Percentiles rank a stretch among this genome's conserved stretches.
These are phyloP conservation scores for Lasiosphaeriaceae sp. DNA, from an alignment of 495 filamentous ascomycete genomes.

Conservation along the genomic window DNA sequence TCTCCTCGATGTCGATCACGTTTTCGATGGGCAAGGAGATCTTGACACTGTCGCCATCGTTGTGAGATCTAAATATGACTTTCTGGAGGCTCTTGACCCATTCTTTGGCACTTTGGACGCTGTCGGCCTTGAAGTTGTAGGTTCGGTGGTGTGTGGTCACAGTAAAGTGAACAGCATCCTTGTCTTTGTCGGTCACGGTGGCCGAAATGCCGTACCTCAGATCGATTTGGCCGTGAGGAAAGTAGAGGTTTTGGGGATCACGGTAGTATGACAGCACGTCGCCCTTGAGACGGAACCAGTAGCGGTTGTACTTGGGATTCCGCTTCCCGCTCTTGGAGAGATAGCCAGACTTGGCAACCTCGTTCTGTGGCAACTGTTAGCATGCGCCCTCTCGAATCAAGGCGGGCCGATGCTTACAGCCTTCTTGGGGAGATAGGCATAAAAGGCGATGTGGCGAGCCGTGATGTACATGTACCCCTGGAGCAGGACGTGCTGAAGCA, in stretches of 20 bases:
- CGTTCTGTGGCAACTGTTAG: constrained; percentile 51
- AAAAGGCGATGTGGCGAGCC: constrained; percentile 89
- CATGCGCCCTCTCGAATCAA: not conserved
- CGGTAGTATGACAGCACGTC: constrained; percentile 93
- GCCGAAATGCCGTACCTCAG: constrained; percentile 89
- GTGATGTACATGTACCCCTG: constrained; percentile 98
- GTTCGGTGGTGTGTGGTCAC: constrained; percentile 79
- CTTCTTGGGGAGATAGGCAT: constrained; percentile 92
- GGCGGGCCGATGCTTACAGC: constrained; percentile 48
- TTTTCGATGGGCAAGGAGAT: constrained; percentile 86
- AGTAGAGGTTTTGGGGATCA: constrained; percentile 81
- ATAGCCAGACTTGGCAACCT: constrained; percentile 81
- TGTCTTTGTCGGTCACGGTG: constrained; percentile 65
- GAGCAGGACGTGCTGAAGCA: constrained; percentile 86
- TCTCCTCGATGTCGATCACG: constrained; percentile 89
- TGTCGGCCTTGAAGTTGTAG: constrained; percentile 89
- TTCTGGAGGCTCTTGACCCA: constrained; percentile 95
- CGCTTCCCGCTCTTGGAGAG: constrained; percentile 84
- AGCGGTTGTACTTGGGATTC: constrained; percentile 85
- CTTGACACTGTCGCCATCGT: constrained; percentile 96
- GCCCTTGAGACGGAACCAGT: constrained; percentile 95
- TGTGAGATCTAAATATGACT: constrained; percentile 92
- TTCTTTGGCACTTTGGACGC: constrained; percentile 82
- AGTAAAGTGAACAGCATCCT: constrained; percentile 70
- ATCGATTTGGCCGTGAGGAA: constrained; percentile 88